phyloP scores from a whole-genome alignment of 768 basidiomycete species.

The Grammothele lineata region DNA sequence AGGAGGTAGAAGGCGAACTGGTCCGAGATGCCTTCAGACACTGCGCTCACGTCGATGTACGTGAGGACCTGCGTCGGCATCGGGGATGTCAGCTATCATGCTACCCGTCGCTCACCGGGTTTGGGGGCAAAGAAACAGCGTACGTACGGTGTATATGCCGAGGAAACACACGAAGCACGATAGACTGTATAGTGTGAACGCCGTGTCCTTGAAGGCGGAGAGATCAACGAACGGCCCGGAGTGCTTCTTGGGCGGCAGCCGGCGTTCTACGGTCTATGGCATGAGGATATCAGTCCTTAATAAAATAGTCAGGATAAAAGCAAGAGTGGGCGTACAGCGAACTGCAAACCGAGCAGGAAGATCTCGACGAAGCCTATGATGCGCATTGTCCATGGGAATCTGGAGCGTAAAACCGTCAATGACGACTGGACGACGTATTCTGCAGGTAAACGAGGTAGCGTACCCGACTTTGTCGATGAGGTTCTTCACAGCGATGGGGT shows the following conservation, averaged over 20 bases:
- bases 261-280: slow-evolving; percentile 30
- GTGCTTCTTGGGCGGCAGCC: slow-evolving; percentile 50
- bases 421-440: too few relatives aligned
- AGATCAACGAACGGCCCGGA: slow-evolving; percentile 60
- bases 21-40: slow-evolving; percentile 40
- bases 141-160: slow-evolving; percentile 61
- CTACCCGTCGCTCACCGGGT: too few relatives aligned
- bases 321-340: slow-evolving; percentile 16
- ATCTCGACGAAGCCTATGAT: slow-evolving; percentile 63
- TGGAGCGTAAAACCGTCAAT: slow-evolving; percentile 21
- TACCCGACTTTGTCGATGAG: slow-evolving; percentile 55
- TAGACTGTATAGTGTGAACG: slow-evolving; percentile 54
- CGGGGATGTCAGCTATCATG: too few relatives aligned
- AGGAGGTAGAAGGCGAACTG: slow-evolving; percentile 61
- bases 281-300: slow-evolving; percentile 18
- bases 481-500: slow-evolving; percentile 58
- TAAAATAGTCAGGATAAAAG: not conserved
- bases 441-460: too few relatives aligned
- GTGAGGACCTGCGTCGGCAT: slow-evolving; percentile 52
- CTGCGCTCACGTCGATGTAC: slow-evolving; percentile 60
- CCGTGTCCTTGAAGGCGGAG: slow-evolving; percentile 46
- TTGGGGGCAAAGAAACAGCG: too few relatives aligned
- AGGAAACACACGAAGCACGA: slow-evolving; percentile 57
- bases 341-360: slow-evolving; percentile 31
- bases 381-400: slow-evolving; percentile 78